Evolutionary conservation across 2,329 filamentous ascomycete genomes (phyloP), one percentile per base, ranked within the genome.

Genomic region (Sporothrix sp.): DNA sequence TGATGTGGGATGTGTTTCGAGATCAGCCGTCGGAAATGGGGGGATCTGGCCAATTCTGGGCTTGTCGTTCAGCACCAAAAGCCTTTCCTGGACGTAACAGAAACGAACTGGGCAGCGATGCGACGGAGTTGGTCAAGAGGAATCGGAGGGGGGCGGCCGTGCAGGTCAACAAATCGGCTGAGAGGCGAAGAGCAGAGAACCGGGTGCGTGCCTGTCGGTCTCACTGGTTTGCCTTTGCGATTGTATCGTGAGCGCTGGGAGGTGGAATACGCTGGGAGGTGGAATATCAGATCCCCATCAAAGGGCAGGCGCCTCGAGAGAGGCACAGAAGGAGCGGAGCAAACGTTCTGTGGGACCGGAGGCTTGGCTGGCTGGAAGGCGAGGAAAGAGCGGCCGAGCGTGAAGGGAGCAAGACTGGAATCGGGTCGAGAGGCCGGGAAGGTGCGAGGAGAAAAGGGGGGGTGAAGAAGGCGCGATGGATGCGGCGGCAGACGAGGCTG

Each of bases 361-460:
- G 21, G 33, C 21, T 47, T 33, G 16, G n/a, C 23, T 21, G 33
- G 44, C n/a, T 36, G n/a, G 44, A 47, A 18, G 32, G 44, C 23
- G 7, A 36, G 16, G 44, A 47, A 47, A 23, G 44, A 28, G 33
- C 44, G 16, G n/a, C 28, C 33, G 44, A 47, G 33, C 4, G 28
- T 18, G 33, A 30, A 27, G 28, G 44, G 27, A 9, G n/a, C 14
- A 47, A 23, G 20, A 30, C 14, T 37, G 44, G 33, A 20, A 13
- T 27, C 20, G 7, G 33, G 25, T 47, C 33, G 44, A 47, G 44
- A 35, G 38, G n/a, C 25, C 18, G 25, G 33, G 25, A 32, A 30
- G 27, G 33, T 38, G 39, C 38, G 35, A 39, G 10, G 32, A 32
- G 25, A 39, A 45, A 50, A 51, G 16, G 48, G 33, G 40, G 32